These are phyloP conservation scores for Xylariomycetidae sp. DNA, from an alignment of 2,329 filamentous ascomycete species.

Conservation along the genomic window DNA sequence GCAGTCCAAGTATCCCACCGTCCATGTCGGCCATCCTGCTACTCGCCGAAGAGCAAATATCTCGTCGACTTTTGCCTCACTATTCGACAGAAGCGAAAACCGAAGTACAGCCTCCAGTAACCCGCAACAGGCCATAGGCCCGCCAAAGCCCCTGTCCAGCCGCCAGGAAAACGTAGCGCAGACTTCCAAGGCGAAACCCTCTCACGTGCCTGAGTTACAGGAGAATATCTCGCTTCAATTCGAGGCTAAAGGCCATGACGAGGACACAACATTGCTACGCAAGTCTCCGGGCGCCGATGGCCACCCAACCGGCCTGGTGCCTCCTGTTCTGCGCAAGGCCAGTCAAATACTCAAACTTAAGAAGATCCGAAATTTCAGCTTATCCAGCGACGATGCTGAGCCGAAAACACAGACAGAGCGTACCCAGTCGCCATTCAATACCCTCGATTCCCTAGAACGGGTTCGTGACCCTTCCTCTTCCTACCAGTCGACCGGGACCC, in stretches of 20 bases:
- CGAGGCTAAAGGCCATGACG: not conserved
- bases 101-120: no score
- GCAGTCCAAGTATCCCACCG: slow-evolving; percentile 7
- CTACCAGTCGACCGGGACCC: slow-evolving; percentile 15
- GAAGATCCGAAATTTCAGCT: slow-evolving; percentile 6
- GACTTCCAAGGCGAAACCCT: not conserved
- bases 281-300: not conserved
- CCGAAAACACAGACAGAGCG: not conserved
- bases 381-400: slow-evolving; percentile 2
- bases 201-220: not conserved
- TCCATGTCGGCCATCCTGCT: slow-evolving; percentile 7
- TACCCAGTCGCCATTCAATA: not conserved
- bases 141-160: slow-evolving; percentile 1
- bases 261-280: not conserved
- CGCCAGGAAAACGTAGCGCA: slow-evolving; percentile 8
- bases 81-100: slow-evolving; percentile 12
- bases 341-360: no score
- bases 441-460: not conserved
- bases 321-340: no score
- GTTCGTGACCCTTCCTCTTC: slow-evolving; percentile 10
- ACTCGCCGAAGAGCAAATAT: slow-evolving; percentile 7
- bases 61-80: slow-evolving; percentile 8
- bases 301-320: not conserved
- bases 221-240: no score
- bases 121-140: slow-evolving; percentile 1